These are phyloP conservation scores for Chytridiales sp. DNA, from an alignment of 371 early-diverging fungal species.

Conservation along the genomic window DNA sequence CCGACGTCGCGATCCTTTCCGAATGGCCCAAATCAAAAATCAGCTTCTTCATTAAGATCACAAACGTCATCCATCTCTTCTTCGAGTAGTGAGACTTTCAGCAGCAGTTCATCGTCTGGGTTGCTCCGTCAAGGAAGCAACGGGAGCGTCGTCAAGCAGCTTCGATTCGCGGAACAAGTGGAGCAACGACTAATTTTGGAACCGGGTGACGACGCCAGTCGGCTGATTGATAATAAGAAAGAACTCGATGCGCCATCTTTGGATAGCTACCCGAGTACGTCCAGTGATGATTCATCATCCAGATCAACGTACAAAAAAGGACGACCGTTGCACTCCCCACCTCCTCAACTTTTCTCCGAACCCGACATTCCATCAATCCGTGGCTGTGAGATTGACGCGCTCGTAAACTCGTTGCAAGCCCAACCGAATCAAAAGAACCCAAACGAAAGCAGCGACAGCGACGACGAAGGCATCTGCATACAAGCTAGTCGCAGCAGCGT, in stretches of 20 bases:
- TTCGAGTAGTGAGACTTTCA: not conserved
- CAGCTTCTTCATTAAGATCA: not conserved
- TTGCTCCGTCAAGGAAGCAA: not conserved
- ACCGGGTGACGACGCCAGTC: not conserved
- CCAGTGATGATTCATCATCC: too few species aligned
- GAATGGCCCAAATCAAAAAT: not conserved
- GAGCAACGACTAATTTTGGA: slow-evolving; percentile 16
- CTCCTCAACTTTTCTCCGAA: too few species aligned
- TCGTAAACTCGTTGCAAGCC: too few species aligned
- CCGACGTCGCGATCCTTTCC: slow-evolving; percentile 5
- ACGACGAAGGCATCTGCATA: slow-evolving; percentile 1
- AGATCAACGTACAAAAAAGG: too few species aligned
- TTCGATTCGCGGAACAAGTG: slow-evolving; percentile 19
- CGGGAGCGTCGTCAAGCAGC: slow-evolving; percentile 6
- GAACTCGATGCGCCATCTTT: too few species aligned
- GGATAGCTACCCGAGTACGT: too few species aligned
- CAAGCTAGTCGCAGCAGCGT: not conserved
- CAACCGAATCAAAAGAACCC: too few species aligned
- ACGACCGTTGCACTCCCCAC: too few species aligned
- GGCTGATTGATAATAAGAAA: too few species aligned
- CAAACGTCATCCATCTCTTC: not conserved
- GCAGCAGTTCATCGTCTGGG: not conserved
- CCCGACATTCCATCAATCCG: too few species aligned
- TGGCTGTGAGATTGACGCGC: too few species aligned
- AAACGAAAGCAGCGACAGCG: not conserved